These are phyloP conservation scores for Candida sonorensis DNA, from an alignment of 805 yeast genomes.

Conservation along the genomic window DNA sequence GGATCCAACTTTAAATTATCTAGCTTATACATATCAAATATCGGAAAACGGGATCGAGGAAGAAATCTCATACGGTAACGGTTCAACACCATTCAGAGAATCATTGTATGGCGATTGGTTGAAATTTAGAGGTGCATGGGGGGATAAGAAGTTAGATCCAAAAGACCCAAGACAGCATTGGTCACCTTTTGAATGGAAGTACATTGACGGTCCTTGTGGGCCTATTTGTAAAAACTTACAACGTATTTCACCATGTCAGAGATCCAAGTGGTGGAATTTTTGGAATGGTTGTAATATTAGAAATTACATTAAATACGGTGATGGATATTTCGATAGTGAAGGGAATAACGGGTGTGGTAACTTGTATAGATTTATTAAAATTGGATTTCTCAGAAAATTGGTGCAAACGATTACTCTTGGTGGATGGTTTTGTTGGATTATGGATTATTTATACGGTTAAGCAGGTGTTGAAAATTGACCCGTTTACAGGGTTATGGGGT, in stretches of 20 bases:
- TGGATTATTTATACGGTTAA: slow-evolving; percentile 34
- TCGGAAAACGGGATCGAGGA: slow-evolving; percentile 2
- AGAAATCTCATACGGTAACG: slow-evolving; percentile 37
- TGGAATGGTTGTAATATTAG: slow-evolving; percentile 79
- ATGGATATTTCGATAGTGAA: slow-evolving; percentile 76
- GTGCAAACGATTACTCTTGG: slow-evolving; percentile 35
- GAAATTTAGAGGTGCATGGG: slow-evolving; percentile 82
- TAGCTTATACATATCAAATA: slow-evolving; percentile 70
- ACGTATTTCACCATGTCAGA: slow-evolving; percentile 70
- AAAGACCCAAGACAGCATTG: slow-evolving; percentile 76
- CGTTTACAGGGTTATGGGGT: no score
- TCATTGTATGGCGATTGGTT: slow-evolving; percentile 66
- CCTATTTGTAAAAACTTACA: slow-evolving; percentile 74
- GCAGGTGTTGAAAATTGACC: no score
- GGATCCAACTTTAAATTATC: slow-evolving; percentile 82
- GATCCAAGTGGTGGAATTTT: slow-evolving; percentile 90
- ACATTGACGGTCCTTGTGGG: slow-evolving; percentile 90
- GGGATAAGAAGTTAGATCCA: slow-evolving; percentile 63
- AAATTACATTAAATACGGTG: slow-evolving; percentile 67
- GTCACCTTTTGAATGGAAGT: slow-evolving; percentile 85
- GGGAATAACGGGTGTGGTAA: slow-evolving; percentile 72
- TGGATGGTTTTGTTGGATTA: slow-evolving; percentile 37
- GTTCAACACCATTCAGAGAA: slow-evolving; percentile 48
- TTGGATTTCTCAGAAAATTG: slow-evolving; percentile 22
- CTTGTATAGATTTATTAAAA: slow-evolving; percentile 18